phyloP scores from a whole-genome alignment of 805 yeast species.

The Metschnikowia reukaufii region DNA sequence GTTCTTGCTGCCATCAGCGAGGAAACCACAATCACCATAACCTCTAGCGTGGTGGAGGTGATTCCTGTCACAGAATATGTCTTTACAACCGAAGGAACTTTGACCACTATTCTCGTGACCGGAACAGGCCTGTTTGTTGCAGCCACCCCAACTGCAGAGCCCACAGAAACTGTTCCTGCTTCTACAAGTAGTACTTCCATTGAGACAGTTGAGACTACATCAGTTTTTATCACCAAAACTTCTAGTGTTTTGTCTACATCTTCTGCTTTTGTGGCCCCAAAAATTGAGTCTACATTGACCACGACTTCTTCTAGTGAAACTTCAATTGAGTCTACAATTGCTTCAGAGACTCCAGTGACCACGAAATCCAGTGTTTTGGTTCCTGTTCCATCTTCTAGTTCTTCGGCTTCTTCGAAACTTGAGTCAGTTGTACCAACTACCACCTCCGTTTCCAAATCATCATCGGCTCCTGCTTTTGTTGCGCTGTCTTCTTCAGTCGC shows the following conservation, averaged over 20 bases:
- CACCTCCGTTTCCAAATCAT: background rate
- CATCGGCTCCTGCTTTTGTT: background rate
- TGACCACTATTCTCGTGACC: constrained; percentile 27
- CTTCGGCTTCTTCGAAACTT: background rate
- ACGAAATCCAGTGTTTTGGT: background rate
- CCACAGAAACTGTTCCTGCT: background rate
- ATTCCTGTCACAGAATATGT: constrained; percentile 34
- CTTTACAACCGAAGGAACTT: constrained; percentile 30
- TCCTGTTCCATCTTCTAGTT: background rate
- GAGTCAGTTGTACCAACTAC: background rate
- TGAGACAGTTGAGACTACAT: background rate
- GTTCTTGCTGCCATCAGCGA: constrained; percentile 10
- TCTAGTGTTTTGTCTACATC: background rate
- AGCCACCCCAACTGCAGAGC: constrained; percentile 5
- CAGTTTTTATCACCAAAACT: background rate
- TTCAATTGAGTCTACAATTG: background rate
- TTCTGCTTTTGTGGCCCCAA: background rate
- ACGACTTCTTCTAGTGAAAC: background rate
- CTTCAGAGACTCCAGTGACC: background rate
- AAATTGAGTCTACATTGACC: background rate
- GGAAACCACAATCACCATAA: constrained; percentile 14
- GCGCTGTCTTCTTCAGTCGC: background rate
- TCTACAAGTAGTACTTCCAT: background rate
- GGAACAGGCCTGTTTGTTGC: constrained; percentile 18
- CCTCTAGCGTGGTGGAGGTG: constrained; percentile 20